phyloP scores from a whole-genome alignment of 2,329 filamentous ascomycete genomes.

The Bipolaris cookei region DNA sequence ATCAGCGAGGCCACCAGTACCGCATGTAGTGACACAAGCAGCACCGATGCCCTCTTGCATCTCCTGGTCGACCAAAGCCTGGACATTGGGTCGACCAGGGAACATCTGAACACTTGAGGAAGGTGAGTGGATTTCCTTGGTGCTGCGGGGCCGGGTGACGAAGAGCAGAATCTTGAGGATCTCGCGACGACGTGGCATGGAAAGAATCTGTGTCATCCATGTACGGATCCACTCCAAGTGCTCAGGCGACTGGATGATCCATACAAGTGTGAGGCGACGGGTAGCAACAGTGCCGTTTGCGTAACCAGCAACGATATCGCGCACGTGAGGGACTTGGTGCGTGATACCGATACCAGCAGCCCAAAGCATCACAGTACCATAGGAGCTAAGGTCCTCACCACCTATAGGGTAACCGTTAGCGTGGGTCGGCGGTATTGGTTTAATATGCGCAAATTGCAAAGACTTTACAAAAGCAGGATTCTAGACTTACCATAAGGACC shows the following conservation, averaged over 20 bases:
- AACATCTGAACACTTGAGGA: slow-evolving; percentile 88
- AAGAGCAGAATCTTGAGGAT: slow-evolving; percentile 87
- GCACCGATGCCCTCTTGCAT: slow-evolving; percentile 82
- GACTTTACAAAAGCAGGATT: slow-evolving; percentile 34
- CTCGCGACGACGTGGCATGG: slow-evolving; percentile 80
- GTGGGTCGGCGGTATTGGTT: slow-evolving; percentile 24
- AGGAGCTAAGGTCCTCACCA: slow-evolving; percentile 85
- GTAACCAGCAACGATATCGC: slow-evolving; percentile 64
- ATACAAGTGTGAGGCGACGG: slow-evolving; percentile 81
- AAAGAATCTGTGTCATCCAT: slow-evolving; percentile 86
- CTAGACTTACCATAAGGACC: slow-evolving; percentile 72
- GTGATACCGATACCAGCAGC: slow-evolving; percentile 95
- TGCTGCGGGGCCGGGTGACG: slow-evolving; percentile 83
- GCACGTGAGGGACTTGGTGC: slow-evolving; percentile 88
- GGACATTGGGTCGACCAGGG: slow-evolving; percentile 83
- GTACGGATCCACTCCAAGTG: slow-evolving; percentile 92
- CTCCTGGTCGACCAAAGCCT: slow-evolving; percentile 80
- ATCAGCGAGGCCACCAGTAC: slow-evolving; percentile 74
- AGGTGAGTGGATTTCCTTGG: slow-evolving; percentile 78
- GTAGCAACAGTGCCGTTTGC: slow-evolving; percentile 77
- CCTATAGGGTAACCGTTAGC: slow-evolving; percentile 53
- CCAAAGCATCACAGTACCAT: slow-evolving; percentile 89
- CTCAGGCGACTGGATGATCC: slow-evolving; percentile 90
- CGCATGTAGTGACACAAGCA: slow-evolving; percentile 85
- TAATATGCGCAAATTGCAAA: slow-evolving; percentile 35